A percentile compares a stretch with the other conserved stretches of the same genome.
These are phyloP conservation scores for Calocera viscosa DNA, from an alignment of 768 basidiomycete species.

Conservation along the genomic window DNA sequence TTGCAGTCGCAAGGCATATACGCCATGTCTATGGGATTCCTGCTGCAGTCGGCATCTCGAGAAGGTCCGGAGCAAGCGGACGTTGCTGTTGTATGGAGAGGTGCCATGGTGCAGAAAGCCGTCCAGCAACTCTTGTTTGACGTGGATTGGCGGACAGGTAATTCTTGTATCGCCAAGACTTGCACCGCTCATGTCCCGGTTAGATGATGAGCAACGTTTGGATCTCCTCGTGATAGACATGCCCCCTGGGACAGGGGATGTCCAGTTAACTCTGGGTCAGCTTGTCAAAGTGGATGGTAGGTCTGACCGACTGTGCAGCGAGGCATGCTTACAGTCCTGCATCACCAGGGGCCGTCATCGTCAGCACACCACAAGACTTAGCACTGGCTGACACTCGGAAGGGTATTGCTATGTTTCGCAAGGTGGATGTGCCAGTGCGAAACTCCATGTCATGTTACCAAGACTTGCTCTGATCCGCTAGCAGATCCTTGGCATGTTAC, in stretches of 20 bases:
- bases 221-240: constrained; percentile 89
- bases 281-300: constrained; percentile 70
- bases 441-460: background rate
- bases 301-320: background rate
- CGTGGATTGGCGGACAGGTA: constrained; percentile 62
- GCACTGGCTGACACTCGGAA: constrained; percentile 84
- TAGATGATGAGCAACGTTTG: constrained; percentile 34
- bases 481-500: constrained; percentile 73
- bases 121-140: constrained; percentile 93
- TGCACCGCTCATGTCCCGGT: constrained; percentile 20
- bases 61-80: constrained; percentile 46
- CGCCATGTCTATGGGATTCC: constrained; percentile 96
- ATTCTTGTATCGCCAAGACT: background rate
- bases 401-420: constrained; percentile 84
- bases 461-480: background rate
- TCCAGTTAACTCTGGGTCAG: constrained; percentile 82
- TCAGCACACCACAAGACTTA: constrained; percentile 92
- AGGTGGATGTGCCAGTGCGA: constrained; percentile 72
- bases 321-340: background rate
- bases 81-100: constrained; percentile 84
- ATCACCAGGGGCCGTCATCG: constrained; percentile 67
- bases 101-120: constrained; percentile 96
- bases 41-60: constrained; percentile 46
- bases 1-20: constrained; percentile 66
- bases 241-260: constrained; percentile 96